Conservation (phyloP, 2,329 filamentous ascomycete genomes). For the Diaporthe batatas region DNA sequence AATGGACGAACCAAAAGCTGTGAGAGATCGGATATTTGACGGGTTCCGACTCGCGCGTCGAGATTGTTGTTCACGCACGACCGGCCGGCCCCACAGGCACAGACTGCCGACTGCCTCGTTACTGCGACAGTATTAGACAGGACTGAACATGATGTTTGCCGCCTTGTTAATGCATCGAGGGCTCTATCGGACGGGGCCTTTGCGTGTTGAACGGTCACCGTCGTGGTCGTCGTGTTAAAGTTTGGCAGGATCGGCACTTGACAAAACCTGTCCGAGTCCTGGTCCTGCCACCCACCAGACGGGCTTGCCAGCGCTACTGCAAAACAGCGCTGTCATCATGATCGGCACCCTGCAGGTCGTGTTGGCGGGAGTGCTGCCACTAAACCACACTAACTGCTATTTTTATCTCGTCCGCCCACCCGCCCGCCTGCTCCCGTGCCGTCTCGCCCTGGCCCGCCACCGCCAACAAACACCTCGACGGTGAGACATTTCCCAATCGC, state of each 20-base stretch:
- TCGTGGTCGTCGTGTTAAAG: slow-evolving; percentile 23
- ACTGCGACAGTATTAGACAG: no score
- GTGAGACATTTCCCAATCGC: slow-evolving; percentile 10
- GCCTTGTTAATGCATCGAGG: slow-evolving; percentile 6
- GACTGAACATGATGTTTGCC: no score
- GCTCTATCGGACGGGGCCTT: not conserved
- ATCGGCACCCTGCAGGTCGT: slow-evolving; percentile 38
- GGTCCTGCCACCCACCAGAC: no score
- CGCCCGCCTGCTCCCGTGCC: not conserved
- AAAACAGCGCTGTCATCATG: slow-evolving; percentile 24
- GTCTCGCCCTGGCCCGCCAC: not conserved
- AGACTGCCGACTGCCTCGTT: no score
- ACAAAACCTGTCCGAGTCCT: not conserved
- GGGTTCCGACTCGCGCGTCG: slow-evolving; percentile 19
- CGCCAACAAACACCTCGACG: not conserved
- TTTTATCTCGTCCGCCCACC: slow-evolving; percentile 12
- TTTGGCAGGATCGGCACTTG: slow-evolving; percentile 19
- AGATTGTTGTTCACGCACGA: not conserved
- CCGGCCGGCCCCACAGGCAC: not conserved
- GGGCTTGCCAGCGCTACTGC: not conserved
- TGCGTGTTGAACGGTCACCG: not conserved
- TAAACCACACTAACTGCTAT: not conserved
- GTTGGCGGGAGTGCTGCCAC: slow-evolving; percentile 9
- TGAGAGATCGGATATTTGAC: slow-evolving; percentile 2
- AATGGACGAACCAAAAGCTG: slow-evolving; percentile 3